phyloP scores from a whole-genome alignment of 169 alveolate genomes.

The Plasmodium gallinaceum region DNA sequence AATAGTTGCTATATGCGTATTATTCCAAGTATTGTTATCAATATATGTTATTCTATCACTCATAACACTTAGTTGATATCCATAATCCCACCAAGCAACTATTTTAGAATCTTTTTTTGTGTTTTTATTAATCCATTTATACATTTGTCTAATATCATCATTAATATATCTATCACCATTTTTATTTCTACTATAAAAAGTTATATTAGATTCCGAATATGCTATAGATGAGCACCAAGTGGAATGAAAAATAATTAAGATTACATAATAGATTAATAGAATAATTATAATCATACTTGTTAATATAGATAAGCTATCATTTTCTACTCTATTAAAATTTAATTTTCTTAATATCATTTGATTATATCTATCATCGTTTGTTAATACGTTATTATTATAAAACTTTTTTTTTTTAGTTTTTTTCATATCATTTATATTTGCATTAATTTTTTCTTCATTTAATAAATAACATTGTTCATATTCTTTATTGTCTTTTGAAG shows the following conservation, averaged over 20 bases:
- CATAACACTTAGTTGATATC: constrained; percentile 98
- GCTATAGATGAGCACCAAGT: constrained; percentile 82
- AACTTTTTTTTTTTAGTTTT: neutral
- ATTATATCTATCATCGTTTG: neutral
- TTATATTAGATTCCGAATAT: constrained; percentile 80
- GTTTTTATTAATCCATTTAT: constrained; percentile 97
- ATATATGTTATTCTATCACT: constrained; percentile 96
- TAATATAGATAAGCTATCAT: constrained; percentile 7
- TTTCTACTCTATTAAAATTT: constrained; percentile 9
- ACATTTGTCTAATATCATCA: constrained; percentile 99
- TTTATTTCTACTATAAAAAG: constrained; percentile 70
- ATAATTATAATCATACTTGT: constrained; percentile 19
- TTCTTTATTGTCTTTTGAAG: neutral
- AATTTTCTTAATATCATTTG: constrained; percentile 5
- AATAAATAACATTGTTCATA: neutral
- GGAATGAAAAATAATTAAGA: constrained; percentile 72
- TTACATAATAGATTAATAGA: constrained; percentile 1
- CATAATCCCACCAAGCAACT: constrained; percentile 99
- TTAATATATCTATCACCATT: constrained; percentile 93
- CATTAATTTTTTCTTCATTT: neutral
- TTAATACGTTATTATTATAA: neutral
- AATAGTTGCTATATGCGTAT: constrained; percentile 97
- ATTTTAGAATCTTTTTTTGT: constrained; percentile 94
- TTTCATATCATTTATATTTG: neutral
- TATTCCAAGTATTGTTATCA: constrained; percentile 99